These are phyloP conservation scores for Claviceps sp. DNA, from an alignment of 2,329 filamentous ascomycete species.

Conservation along the genomic window DNA sequence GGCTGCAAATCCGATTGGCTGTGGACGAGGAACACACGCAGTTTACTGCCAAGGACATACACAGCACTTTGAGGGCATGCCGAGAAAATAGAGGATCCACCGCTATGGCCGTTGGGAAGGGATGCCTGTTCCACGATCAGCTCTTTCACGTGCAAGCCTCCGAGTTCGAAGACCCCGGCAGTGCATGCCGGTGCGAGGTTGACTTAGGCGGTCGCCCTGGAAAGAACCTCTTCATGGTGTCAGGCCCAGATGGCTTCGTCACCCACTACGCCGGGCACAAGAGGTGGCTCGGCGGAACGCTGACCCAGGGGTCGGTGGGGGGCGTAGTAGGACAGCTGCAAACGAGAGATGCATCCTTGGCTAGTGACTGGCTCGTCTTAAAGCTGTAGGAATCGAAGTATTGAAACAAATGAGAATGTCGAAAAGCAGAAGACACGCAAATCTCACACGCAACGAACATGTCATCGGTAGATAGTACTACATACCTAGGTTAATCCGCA, in stretches of 20 bases:
- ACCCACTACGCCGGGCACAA: slow-evolving; percentile 68
- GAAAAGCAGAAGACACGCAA: not conserved
- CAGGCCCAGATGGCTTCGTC: slow-evolving; percentile 84
- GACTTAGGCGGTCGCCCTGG: slow-evolving; percentile 19
- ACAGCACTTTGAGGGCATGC: slow-evolving; percentile 13
- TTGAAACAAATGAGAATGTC: not conserved
- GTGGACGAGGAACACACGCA: slow-evolving; percentile 66
- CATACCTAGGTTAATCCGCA: not conserved
- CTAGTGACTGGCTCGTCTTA: slow-evolving; percentile 36
- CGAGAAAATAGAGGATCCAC: not conserved
- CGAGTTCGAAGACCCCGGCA: slow-evolving; percentile 17
- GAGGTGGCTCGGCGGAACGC: slow-evolving; percentile 55
- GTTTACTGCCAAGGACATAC: slow-evolving; percentile 43
- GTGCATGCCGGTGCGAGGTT: slow-evolving; percentile 14
- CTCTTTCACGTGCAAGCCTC: slow-evolving; percentile 16
- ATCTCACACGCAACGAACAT: too few relatives aligned
- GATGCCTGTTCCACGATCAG: slow-evolving; percentile 19
- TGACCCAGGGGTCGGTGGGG: slow-evolving; percentile 61
- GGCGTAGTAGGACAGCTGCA: slow-evolving; percentile 53
- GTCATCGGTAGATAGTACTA: not conserved
- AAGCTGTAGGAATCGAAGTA: slow-evolving; percentile 27
- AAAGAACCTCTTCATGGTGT: slow-evolving; percentile 64
- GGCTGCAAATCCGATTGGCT: slow-evolving; percentile 57
- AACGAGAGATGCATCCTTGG: slow-evolving; percentile 24
- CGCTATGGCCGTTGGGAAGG: not conserved